Conservation (phyloP, 805 yeast species). For the Candida morakotiae region DNA sequence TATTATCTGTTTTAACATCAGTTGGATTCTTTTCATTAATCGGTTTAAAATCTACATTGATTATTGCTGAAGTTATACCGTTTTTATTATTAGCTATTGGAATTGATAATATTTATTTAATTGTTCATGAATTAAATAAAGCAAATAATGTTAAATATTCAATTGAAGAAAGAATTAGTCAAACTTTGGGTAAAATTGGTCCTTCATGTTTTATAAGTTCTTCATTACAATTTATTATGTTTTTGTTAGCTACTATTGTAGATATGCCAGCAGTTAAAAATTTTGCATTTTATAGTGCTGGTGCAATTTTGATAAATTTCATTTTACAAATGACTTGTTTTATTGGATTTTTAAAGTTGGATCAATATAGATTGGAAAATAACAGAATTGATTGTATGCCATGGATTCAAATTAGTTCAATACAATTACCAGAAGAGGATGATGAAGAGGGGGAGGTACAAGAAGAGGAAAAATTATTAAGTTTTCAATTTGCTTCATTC, state of each 20-base stretch:
- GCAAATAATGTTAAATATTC: conserved; percentile 43
- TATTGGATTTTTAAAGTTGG: conserved; percentile 65
- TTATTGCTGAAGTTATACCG: conserved; percentile 95
- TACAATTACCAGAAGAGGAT: conserved; percentile 9
- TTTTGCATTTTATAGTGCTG: conserved; percentile 87
- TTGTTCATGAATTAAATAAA: conserved; percentile 71
- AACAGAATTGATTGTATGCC: conserved; percentile 61
- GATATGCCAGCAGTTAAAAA: conserved; percentile 95
- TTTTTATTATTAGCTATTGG: conserved; percentile 91
- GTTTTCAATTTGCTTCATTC: conserved; percentile 56
- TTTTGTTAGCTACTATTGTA: conserved; percentile 72
- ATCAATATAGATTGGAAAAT: conserved; percentile 57
- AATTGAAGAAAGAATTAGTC: conserved; percentile 53
- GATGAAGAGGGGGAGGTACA: conserved; percentile 11
- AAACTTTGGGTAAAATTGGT: conserved; percentile 70
- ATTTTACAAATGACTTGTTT: conserved; percentile 78
- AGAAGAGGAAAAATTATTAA: conserved; percentile 24
- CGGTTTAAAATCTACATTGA: conserved; percentile 84
- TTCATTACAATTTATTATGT: conserved; percentile 73
- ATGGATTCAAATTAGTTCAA: conserved; percentile 35
- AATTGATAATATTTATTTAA: conserved; percentile 87
- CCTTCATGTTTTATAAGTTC: conserved; percentile 84
- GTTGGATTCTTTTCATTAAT: conserved; percentile 74
- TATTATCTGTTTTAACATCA: conserved; percentile 75
- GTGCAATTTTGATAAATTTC: conserved; percentile 76